These are phyloP conservation scores for Sugiyamaella japonica DNA, from an alignment of 1,139 yeast genomes.

Conservation along the genomic window DNA sequence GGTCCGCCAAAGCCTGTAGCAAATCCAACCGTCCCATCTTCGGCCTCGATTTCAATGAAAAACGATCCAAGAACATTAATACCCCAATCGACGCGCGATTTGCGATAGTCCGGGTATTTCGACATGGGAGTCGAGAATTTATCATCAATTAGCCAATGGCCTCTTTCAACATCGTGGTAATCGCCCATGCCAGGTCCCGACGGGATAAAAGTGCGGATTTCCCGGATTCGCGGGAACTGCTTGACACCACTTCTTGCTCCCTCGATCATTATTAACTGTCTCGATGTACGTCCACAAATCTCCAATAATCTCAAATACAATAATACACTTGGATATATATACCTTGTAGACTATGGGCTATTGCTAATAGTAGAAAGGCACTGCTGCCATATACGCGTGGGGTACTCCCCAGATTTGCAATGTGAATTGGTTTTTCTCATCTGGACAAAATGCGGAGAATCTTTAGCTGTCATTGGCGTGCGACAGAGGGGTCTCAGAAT, in stretches of 20 bases:
- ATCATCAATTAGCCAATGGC: slow-evolving; percentile 52
- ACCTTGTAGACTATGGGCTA: not conserved
- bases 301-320: no score
- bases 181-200: slow-evolving; percentile 53
- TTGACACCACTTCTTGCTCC: slow-evolving; percentile 3
- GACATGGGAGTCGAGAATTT: slow-evolving; percentile 52
- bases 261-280: not conserved
- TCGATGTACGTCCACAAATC: no score
- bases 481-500: no score
- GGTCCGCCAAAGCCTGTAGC: slow-evolving; percentile 58
- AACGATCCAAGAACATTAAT: slow-evolving; percentile 53
- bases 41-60: slow-evolving; percentile 50
- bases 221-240: slow-evolving; percentile 47
- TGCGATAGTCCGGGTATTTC: slow-evolving; percentile 47
- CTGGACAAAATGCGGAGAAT: no score
- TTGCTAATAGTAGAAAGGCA: no score
- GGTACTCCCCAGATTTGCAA: no score
- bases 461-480: no score
- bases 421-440: no score
- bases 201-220: slow-evolving; percentile 46
- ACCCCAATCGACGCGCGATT: slow-evolving; percentile 50
- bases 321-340: not conserved
- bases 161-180: slow-evolving; percentile 50
- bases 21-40: slow-evolving; percentile 51
- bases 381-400: no score